phyloP scores from a whole-genome alignment of 177 flowering plant species.

The Vitis hybrid region DNA sequence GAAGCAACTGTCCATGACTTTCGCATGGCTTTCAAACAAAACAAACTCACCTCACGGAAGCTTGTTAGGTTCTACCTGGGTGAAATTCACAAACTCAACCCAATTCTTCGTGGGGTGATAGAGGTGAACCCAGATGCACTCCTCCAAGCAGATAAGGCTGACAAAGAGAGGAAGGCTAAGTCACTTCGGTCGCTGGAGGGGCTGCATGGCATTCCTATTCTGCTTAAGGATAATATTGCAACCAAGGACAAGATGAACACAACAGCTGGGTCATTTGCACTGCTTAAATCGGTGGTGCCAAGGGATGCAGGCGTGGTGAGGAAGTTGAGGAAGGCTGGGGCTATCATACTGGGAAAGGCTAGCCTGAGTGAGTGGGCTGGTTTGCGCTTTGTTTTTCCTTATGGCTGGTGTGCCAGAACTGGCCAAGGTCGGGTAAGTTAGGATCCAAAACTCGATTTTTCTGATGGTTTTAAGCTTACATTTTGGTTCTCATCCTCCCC shows the following conservation, averaged over 20 bases:
- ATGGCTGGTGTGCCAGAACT: slow-evolving; percentile 40
- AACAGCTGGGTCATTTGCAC: slow-evolving; percentile 40
- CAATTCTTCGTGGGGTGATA: slow-evolving; percentile 19
- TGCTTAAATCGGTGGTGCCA: slow-evolving; percentile 40
- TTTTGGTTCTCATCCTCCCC: too few relatives aligned
- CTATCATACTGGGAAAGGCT: slow-evolving; percentile 41
- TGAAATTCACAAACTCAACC: slow-evolving; percentile 23
- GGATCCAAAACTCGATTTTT: not conserved
- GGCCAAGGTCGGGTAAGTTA: slow-evolving; percentile 35
- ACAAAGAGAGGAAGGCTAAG: slow-evolving; percentile 17
- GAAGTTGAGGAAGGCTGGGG: slow-evolving; percentile 37
- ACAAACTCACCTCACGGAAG: slow-evolving; percentile 28
- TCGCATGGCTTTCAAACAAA: slow-evolving; percentile 23
- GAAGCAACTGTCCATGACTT: slow-evolving; percentile 29
- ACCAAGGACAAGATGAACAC: slow-evolving; percentile 46
- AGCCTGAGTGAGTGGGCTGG: slow-evolving; percentile 34
- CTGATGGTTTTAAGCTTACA: not conserved
- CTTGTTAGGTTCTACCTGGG: slow-evolving; percentile 30
- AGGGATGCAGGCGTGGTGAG: slow-evolving; percentile 39
- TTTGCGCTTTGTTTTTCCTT: slow-evolving; percentile 18
- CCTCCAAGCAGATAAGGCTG: slow-evolving; percentile 22
- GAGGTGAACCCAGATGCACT: slow-evolving; percentile 36
- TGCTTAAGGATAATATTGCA: slow-evolving; percentile 38
- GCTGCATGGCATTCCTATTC: slow-evolving; percentile 36
- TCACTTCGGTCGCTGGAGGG: not conserved